A percentile compares a stretch with the other conserved stretches of the same genome.
Evolutionary conservation across 371 early-diverging fungal species (phyloP).

Genomic region (Rhizomucor pusillus): DNA sequence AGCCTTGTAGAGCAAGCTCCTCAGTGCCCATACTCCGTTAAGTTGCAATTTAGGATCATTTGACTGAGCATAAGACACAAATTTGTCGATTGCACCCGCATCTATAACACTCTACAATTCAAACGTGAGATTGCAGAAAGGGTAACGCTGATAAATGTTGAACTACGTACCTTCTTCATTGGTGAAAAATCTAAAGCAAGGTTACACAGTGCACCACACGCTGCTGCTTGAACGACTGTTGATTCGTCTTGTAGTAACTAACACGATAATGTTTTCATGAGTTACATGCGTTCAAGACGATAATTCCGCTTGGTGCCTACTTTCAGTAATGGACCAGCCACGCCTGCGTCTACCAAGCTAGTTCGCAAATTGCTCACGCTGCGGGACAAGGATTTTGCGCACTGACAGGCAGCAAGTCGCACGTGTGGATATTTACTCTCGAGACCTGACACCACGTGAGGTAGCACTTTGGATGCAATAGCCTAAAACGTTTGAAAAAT

Average conservation of each 20-base stretch:
- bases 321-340: slow-evolving; percentile 69
- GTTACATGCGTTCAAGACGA: background rate
- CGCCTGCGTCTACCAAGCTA: slow-evolving; percentile 77
- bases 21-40: slow-evolving; percentile 85
- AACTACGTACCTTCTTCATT: slow-evolving; percentile 65
- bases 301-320: slow-evolving; percentile 27
- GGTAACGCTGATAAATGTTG: no score
- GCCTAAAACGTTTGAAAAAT: slow-evolving; percentile 36
- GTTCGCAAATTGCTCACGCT: slow-evolving; percentile 82
- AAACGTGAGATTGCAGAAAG: background rate
- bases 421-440: slow-evolving; percentile 57
- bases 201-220: slow-evolving; percentile 84
- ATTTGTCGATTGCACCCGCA: slow-evolving; percentile 69
- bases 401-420: slow-evolving; percentile 80
- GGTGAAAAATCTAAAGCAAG: slow-evolving; percentile 87
- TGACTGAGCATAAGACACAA: slow-evolving; percentile 64
- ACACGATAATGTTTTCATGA: background rate
- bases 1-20: slow-evolving; percentile 77
- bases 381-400: slow-evolving; percentile 74
- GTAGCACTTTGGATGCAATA: slow-evolving; percentile 77
- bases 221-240: slow-evolving; percentile 67
- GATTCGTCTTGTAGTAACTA: slow-evolving; percentile 69
- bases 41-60: slow-evolving; percentile 54
- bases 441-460: slow-evolving; percentile 72
- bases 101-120: slow-evolving; percentile 61